phyloP scores from a whole-genome alignment of 2,329 filamentous ascomycete species.

The Magnaporthiopsis poae region DNA sequence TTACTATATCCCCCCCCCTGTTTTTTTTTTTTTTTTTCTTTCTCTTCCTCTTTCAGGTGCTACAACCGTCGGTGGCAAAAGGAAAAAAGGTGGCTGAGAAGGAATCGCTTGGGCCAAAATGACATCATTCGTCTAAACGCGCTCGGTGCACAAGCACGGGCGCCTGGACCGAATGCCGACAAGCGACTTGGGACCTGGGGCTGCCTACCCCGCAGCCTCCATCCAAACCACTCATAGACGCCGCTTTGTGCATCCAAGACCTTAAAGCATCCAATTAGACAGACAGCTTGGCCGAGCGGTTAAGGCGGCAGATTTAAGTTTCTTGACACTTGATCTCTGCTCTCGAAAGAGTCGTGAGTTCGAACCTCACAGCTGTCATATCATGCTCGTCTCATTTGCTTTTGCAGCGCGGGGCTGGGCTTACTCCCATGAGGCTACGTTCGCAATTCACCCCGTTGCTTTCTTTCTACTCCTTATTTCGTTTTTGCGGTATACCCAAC shows the following conservation, averaged over 20 bases:
- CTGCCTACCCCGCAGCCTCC: neutral
- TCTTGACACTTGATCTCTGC: slow-evolving; percentile 5
- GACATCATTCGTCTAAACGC: too few species aligned
- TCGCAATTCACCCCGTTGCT: too few species aligned
- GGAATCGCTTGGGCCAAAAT: too few species aligned
- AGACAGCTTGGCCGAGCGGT: slow-evolving; percentile 8
- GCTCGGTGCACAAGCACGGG: neutral
- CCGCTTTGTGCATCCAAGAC: neutral
- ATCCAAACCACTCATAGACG: neutral
- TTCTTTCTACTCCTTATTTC: too few species aligned
- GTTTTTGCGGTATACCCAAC: too few species aligned
- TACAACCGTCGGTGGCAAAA: too few species aligned
- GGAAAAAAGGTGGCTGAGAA: too few species aligned
- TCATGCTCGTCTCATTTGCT: neutral
- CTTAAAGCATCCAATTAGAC: slow-evolving; percentile 2
- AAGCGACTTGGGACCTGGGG: too few species aligned
- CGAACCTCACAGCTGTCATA: slow-evolving; percentile 9
- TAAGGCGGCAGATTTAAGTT: slow-evolving; percentile 9
- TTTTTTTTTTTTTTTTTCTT: too few species aligned
- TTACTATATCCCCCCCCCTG: too few species aligned
- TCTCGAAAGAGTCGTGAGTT: slow-evolving; percentile 9
- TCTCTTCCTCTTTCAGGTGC: too few species aligned
- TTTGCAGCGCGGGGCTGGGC: neutral
- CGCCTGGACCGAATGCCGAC: neutral
- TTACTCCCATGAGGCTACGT: too few species aligned